phyloP scores from a whole-genome alignment of 1,139 yeast genomes.

The Schwanniomyces etchellsii region DNA sequence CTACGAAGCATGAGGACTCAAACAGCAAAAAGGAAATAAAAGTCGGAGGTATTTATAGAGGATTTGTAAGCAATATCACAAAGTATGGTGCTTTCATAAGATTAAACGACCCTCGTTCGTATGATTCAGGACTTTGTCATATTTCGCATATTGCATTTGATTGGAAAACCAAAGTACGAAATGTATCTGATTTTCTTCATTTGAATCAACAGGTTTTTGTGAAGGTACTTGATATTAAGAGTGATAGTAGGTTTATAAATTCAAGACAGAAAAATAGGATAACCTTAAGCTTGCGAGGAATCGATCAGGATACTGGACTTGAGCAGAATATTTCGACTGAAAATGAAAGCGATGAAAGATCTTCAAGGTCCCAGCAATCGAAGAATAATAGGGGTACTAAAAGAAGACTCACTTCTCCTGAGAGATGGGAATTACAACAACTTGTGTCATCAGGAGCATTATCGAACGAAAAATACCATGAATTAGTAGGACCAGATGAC shows the following conservation, averaged over 20 bases:
- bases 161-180: constrained; percentile 40
- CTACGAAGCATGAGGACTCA: background rate
- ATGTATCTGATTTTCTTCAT: constrained; percentile 55
- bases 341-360: constrained; percentile 18
- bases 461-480: constrained; percentile 67
- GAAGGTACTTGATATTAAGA: constrained; percentile 45
- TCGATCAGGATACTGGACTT: constrained; percentile 66
- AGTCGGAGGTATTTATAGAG: constrained; percentile 48
- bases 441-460: constrained; percentile 76
- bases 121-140: constrained; percentile 63
- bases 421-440: constrained; percentile 86
- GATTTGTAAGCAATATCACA: constrained; percentile 54
- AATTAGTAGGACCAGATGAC: constrained; percentile 47
- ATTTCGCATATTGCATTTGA: constrained; percentile 58
- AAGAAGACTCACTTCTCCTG: constrained; percentile 72
- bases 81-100: constrained; percentile 77
- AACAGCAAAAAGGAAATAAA: constrained; percentile 6
- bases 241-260: constrained; percentile 2
- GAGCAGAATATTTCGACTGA: constrained; percentile 25
- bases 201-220: constrained; percentile 63
- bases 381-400: constrained; percentile 11
- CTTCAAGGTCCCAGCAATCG: background rate
- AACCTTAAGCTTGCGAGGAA: constrained; percentile 64
- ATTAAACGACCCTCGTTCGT: constrained; percentile 17
- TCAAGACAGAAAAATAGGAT: constrained; percentile 36